Conservation (phyloP, 2,329 filamentous ascomycete genomes). For the Venturiaceae sp. region DNA sequence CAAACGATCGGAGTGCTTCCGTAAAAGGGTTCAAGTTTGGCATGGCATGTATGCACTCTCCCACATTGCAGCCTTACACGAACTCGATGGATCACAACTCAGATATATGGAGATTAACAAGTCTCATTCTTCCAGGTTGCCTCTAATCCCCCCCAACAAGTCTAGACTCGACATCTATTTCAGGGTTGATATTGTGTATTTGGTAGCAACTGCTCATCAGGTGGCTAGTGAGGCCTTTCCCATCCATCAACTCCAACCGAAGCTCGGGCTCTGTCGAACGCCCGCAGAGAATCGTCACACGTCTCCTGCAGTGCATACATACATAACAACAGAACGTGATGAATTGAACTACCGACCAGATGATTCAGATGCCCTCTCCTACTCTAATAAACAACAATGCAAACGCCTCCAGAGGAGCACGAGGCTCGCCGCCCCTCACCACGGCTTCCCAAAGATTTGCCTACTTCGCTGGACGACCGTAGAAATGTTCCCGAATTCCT, state of each 20-base stretch:
- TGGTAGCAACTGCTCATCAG: no score
- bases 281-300: no score
- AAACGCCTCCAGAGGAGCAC: background rate
- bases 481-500: constrained; percentile 56
- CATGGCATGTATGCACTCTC: background rate
- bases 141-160: no score
- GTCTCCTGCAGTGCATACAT: no score
- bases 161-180: no score
- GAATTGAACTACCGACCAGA: background rate
- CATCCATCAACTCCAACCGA: no score
- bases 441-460: constrained; percentile 71
- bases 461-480: constrained; percentile 84
- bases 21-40: background rate
- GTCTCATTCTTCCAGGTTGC: no score
- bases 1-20: no score
- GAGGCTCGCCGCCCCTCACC: background rate
- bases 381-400: background rate
- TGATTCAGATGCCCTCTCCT: background rate
- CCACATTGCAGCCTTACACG: background rate
- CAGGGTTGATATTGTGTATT: no score
- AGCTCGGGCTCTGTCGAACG: no score
- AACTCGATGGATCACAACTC: background rate
- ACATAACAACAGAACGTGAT: background rate
- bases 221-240: no score
- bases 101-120: no score